Conservation (phyloP, 495 filamentous ascomycete genomes). For the Cryomyces minteri region DNA sequence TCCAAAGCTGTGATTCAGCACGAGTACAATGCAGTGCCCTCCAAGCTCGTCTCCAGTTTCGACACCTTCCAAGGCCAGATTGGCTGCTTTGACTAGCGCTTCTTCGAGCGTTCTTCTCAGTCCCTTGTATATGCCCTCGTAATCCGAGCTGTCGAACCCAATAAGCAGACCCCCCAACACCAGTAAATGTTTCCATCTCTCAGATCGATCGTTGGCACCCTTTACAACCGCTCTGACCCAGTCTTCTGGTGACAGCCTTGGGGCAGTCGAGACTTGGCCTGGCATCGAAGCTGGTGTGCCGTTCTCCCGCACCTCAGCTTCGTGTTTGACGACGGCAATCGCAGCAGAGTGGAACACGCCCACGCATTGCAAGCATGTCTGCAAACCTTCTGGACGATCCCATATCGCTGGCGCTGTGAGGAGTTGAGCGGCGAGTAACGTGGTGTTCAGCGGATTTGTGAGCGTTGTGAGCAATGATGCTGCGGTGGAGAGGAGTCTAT, state of each 20-base stretch:
- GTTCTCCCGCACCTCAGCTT: slow-evolving; percentile 20
- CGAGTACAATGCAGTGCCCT: slow-evolving; percentile 43
- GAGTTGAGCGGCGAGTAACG: slow-evolving; percentile 77
- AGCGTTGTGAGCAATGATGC: slow-evolving; percentile 66
- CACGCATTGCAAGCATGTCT: slow-evolving; percentile 54
- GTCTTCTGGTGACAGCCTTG: slow-evolving; percentile 31
- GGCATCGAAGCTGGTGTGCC: slow-evolving; percentile 20
- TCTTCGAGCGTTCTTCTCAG: slow-evolving; percentile 56
- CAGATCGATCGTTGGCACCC: slow-evolving; percentile 69
- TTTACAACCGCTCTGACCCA: slow-evolving; percentile 73
- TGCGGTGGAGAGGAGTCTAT: slow-evolving; percentile 60
- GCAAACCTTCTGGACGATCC: slow-evolving; percentile 52
- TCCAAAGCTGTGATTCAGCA: slow-evolving; percentile 63
- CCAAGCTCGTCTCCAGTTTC: slow-evolving; percentile 33
- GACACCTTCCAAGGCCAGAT: slow-evolving; percentile 48
- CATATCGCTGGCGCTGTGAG: slow-evolving; percentile 77
- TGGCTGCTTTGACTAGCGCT: slow-evolving; percentile 63
- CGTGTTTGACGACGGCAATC: slow-evolving; percentile 19
- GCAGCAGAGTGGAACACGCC: slow-evolving; percentile 80
- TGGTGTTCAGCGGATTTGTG: slow-evolving; percentile 78
- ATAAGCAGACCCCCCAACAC: slow-evolving; percentile 65
- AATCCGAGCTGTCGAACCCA: slow-evolving; percentile 55
- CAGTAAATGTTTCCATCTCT: slow-evolving; percentile 74
- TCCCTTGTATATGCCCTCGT: slow-evolving; percentile 37
- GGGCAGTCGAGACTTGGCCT: slow-evolving; percentile 19